phyloP scores from a whole-genome alignment of 2,329 filamentous ascomycete genomes.

The Arthroderma sp. region DNA sequence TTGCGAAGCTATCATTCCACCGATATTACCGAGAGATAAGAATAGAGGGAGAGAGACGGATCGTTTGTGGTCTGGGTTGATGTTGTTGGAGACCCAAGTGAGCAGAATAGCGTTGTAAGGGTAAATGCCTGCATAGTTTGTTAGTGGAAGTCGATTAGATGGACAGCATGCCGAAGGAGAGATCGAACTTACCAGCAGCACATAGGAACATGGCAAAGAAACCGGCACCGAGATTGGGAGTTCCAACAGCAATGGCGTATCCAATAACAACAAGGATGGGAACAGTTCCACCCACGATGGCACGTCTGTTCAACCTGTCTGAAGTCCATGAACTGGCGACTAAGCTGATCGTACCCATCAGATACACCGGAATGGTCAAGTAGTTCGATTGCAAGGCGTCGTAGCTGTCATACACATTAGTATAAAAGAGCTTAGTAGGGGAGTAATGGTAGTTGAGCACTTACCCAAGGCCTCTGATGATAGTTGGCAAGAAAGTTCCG shows the following conservation, averaged over 20 bases:
- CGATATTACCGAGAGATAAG: slow-evolving; percentile 36
- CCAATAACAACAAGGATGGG: slow-evolving; percentile 20
- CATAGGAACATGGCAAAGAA: slow-evolving; percentile 40
- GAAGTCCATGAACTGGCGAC: slow-evolving; percentile 34
- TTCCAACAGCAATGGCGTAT: slow-evolving; percentile 22
- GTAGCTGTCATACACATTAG: slow-evolving; percentile 13
- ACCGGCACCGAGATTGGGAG: slow-evolving; percentile 30
- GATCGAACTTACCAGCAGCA: slow-evolving; percentile 7
- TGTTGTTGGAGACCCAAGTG: slow-evolving; percentile 38
- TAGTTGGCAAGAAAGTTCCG: slow-evolving; percentile 45
- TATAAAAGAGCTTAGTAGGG: background rate
- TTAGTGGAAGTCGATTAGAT: slow-evolving; percentile 7
- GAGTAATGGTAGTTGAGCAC: background rate
- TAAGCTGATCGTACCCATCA: slow-evolving; percentile 36
- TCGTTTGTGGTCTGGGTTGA: slow-evolving; percentile 36
- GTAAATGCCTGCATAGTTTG: slow-evolving; percentile 13
- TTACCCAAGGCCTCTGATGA: slow-evolving; percentile 27
- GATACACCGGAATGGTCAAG: slow-evolving; percentile 44
- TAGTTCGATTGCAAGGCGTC: slow-evolving; percentile 38
- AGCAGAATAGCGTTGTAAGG: slow-evolving; percentile 15
- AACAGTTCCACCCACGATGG: slow-evolving; percentile 17
- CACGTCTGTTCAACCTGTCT: slow-evolving; percentile 9
- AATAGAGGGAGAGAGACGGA: slow-evolving; percentile 35
- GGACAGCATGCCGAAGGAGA: background rate
- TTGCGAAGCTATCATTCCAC: slow-evolving; percentile 37